phyloP scores from a whole-genome alignment of 768 basidiomycete species.

The Kwoniella mangroviensis region DNA sequence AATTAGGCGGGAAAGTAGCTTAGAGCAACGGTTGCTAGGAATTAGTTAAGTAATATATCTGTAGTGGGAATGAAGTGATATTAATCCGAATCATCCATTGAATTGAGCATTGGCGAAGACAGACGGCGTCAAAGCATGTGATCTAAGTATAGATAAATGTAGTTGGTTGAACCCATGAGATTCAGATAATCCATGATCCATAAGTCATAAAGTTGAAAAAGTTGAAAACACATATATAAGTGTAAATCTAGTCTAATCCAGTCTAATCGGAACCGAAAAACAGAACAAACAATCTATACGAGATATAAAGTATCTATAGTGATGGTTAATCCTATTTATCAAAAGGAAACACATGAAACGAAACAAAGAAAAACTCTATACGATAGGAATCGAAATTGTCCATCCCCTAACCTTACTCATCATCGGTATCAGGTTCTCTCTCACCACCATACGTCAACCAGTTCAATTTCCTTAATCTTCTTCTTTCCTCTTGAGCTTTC shows the following conservation, averaged over 20 bases:
- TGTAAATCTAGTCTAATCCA: neutral
- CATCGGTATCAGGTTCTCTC: slow-evolving; percentile 53
- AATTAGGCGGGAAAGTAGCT: slow-evolving; percentile 10
- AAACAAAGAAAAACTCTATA: neutral
- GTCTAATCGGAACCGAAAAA: neutral
- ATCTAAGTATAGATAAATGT: neutral
- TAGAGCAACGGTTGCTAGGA: neutral
- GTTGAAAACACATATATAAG: neutral
- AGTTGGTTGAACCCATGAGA: neutral
- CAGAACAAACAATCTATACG: neutral
- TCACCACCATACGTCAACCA: slow-evolving; percentile 82
- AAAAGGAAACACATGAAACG: neutral
- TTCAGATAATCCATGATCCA: slow-evolving; percentile 2
- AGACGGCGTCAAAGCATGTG: no score
- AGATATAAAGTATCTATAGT: neutral
- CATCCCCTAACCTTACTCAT: slow-evolving; percentile 34
- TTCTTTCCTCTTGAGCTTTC: slow-evolving; percentile 86
- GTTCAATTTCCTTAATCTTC: slow-evolving; percentile 74
- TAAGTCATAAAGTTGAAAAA: neutral
- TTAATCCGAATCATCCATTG: no score
- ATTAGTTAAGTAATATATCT: no score
- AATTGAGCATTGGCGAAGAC: no score
- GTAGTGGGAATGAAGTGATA: no score
- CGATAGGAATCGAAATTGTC: neutral
- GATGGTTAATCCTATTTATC: neutral